These are phyloP conservation scores for Acanthamoeba rhysodes DNA, from an alignment of 208 protist genomes.

Conservation along the genomic window DNA sequence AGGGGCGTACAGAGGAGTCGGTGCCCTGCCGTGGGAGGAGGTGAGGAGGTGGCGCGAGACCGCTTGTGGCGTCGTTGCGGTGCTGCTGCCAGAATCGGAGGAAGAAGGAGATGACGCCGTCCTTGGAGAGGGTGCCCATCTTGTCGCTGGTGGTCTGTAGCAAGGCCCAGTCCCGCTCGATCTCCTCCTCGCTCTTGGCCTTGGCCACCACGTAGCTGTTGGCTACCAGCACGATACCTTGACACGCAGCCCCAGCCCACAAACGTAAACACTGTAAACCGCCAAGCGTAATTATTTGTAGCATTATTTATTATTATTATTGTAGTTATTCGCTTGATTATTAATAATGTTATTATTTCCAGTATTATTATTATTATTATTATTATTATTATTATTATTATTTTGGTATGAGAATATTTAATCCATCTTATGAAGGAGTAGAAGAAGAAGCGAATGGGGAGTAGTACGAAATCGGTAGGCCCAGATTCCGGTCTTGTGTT, in stretches of 20 bases:
- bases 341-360: too few species aligned
- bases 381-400: too few species aligned
- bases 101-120: slow-evolving; percentile 73
- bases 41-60: neutral
- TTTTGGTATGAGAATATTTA: too few species aligned
- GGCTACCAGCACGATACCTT: slow-evolving; percentile 46
- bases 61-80: slow-evolving; percentile 12
- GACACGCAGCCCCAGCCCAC: neutral
- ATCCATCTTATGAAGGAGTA: too few species aligned
- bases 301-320: too few species aligned
- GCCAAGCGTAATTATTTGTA: neutral
- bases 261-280: neutral
- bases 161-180: slow-evolving; percentile 51
- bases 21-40: neutral
- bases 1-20: neutral
- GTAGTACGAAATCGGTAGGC: slow-evolving; percentile 64
- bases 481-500: slow-evolving; percentile 69
- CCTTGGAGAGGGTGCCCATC: slow-evolving; percentile 66
- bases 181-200: slow-evolving; percentile 67
- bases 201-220: slow-evolving; percentile 72
- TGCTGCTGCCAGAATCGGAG: slow-evolving; percentile 72
- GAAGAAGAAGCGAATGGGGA: neutral
- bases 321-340: too few species aligned
- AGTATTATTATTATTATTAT: too few species aligned
- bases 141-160: slow-evolving; percentile 58